Conservation (phyloP, 2,329 filamentous ascomycete species). For the Ascochyta fabae region DNA sequence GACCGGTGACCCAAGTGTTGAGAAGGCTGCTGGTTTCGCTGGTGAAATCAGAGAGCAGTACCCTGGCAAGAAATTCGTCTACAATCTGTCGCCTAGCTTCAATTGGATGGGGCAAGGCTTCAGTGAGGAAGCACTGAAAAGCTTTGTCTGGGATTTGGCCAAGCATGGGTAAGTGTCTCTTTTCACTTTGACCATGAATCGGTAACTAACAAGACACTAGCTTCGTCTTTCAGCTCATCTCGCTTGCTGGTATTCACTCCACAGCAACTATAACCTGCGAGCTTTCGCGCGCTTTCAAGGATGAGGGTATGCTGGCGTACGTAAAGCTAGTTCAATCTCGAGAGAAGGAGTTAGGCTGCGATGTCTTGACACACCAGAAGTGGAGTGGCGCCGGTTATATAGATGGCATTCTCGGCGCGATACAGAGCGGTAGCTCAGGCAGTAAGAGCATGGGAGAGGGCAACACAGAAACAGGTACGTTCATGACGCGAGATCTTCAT, state of each 20-base stretch:
- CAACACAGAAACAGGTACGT: conserved; percentile 73
- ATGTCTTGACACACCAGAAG: conserved; percentile 95
- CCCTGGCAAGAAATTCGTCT: conserved; percentile 88
- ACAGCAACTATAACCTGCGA: conserved; percentile 72
- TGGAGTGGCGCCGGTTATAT: conserved; percentile 79
- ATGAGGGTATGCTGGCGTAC: conserved; percentile 95
- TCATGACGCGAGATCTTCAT: background rate
- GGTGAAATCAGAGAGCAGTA: conserved; percentile 72
- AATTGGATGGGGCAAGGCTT: conserved; percentile 99
- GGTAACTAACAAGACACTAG: conserved; percentile 33
- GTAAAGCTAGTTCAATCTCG: conserved; percentile 89
- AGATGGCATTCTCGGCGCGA: conserved; percentile 86
- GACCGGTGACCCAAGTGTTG: conserved; percentile 85
- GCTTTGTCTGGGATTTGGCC: conserved; percentile 96
- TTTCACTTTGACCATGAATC: conserved; percentile 50
- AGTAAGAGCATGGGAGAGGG: conserved; percentile 95
- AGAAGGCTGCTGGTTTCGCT: conserved; percentile 77
- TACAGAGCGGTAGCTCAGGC: conserved; percentile 88
- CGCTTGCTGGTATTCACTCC: conserved; percentile 67
- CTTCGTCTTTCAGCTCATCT: conserved; percentile 70
- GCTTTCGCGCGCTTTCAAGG: conserved; percentile 81
- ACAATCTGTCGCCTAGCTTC: conserved; percentile 96
- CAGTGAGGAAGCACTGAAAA: conserved; percentile 78
- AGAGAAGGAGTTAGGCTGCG: conserved; percentile 89
- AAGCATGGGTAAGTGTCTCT: conserved; percentile 73